Percentiles rank a stretch among this genome's conserved stretches.
Evolutionary conservation across 2,329 filamentous ascomycete genomes (phyloP).

Genomic region (Fusarium paranaense): DNA sequence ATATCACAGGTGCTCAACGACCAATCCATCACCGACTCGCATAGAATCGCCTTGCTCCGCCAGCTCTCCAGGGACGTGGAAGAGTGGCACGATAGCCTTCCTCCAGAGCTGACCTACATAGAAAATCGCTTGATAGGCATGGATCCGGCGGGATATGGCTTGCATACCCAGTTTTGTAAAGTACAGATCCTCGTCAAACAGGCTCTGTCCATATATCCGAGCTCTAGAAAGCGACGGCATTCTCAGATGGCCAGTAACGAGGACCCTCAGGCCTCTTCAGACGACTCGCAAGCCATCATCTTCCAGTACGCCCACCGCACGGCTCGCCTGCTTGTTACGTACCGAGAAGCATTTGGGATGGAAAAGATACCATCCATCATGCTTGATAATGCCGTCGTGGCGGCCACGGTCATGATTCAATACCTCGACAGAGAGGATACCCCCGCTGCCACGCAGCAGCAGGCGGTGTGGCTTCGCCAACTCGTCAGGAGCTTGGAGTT

Average conservation of each 20-base stretch:
- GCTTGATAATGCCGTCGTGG: constrained; percentile 22
- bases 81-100: constrained; percentile 23
- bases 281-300: neutral
- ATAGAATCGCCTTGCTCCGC: neutral
- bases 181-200: constrained; percentile 19
- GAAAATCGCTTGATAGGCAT: constrained; percentile 7
- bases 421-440: neutral
- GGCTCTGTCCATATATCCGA: neutral
- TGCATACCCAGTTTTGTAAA: constrained; percentile 23
- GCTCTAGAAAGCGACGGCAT: neutral
- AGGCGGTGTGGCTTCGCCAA: constrained; percentile 17
- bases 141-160: constrained; percentile 17
- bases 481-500: constrained; percentile 15
- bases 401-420: constrained; percentile 12
- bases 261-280: neutral
- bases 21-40: neutral
- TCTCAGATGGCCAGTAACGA: neutral
- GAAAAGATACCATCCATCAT: constrained; percentile 28
- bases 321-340: constrained; percentile 18
- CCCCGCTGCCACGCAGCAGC: neutral
- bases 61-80: constrained; percentile 6
- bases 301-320: constrained; percentile 19
- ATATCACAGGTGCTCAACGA: constrained; percentile 17
- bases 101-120: constrained; percentile 9
- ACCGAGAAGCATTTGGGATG: constrained; percentile 22